Base-by-base conservation (phyloP, 2,329 filamentous ascomycete species). In the Chaetothyriales sp. region DNA sequence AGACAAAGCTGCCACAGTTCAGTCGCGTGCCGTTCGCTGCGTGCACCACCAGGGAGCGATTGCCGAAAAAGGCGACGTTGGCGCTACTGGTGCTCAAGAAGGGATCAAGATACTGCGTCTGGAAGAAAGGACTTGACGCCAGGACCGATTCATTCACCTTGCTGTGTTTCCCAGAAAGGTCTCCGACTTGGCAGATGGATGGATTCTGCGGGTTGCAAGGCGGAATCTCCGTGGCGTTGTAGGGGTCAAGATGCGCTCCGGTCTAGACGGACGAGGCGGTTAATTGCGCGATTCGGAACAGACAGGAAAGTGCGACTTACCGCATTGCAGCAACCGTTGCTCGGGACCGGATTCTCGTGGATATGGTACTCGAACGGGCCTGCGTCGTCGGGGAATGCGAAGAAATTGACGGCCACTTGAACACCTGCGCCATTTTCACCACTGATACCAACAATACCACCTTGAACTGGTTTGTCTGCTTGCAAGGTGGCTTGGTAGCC, bases 131-230 rank as follows among this genome's bases (percentile, higher is more conserved):
- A 5, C 8, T 18, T 18, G 13, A 20, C 51, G 50, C 44, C 4
- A 46, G 44, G 37, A 28, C 53, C n/a, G 61, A 49, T 29, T 56
- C 54, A 40, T 54, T 52, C 61, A 85, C 76, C 54, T 73, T 73
- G 56, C 84, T 84, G 61, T 83, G 72, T 70, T 90, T 90, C 63
- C 86, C 86, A 60, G 78, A 77, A 51, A 89, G 72, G 65, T 90
- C 86, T 58, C 86, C 86, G 9, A 86, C 78, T 68, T 90, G 80
- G 70, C 86, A 92, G 8, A 78, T 81, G 55, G 77, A 67, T 6
- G 82, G 82, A 5, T 69, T 63, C 8, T 64, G 60, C 9, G 68
- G 40, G 62, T 87, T 73, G 68, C 86, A 90, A 4, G 75, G 61
- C 4, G 80, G 71, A 1, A 67, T 67, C 62, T 87, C 79, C 56